Base-by-base conservation (phyloP, 805 yeast genomes). In the Pichia scutulata region DNA sequence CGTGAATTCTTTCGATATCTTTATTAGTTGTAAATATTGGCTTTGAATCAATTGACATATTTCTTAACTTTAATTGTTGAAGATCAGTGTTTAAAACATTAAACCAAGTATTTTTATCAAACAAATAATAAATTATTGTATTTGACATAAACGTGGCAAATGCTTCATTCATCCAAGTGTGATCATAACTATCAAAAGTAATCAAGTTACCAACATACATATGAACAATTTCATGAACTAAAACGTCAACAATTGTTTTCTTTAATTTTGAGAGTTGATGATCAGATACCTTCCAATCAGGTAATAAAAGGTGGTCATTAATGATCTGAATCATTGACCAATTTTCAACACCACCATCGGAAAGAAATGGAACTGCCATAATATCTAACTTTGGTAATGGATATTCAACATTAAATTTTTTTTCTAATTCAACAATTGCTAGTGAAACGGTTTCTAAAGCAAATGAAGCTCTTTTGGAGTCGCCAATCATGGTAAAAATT, bases 281-380 rank as follows among this genome's bases (percentile, higher is more conserved):
- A 23, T 52, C 48, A 16, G 64, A 52, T 10, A 57, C 59, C 14
- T 55, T 56, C 44, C 55, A 52, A 37, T 69, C 70, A 0, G 74
- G 69, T 16, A 73, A 54, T 19, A 77, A 53, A 8, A 77, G 56
- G 55, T 80, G 82, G 43, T 75, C 74, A 47, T 77, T 74, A 48
- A 81, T 74, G 8, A 83, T 71, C 2, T 84, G 77, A 46, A 86
- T 73, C 67, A 84, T 66, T 4, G 88, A 86, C 78, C 84, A 82
- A 62, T 86, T 85, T 62, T 86, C 95, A 81, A 84, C 86, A 2
- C 87, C 95, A 52, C 86, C 86, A 61, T 85, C 92, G 26, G 80
- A 73, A 50, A 86, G 69, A 57, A 81, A 83, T 10, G 93, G 93
- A 9, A 86, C 63, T 1, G 86, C 77, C 4, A 82, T 77, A 44